Conservation (phyloP, 2,329 filamentous ascomycete genomes). For the Pyricularia grisea region DNA sequence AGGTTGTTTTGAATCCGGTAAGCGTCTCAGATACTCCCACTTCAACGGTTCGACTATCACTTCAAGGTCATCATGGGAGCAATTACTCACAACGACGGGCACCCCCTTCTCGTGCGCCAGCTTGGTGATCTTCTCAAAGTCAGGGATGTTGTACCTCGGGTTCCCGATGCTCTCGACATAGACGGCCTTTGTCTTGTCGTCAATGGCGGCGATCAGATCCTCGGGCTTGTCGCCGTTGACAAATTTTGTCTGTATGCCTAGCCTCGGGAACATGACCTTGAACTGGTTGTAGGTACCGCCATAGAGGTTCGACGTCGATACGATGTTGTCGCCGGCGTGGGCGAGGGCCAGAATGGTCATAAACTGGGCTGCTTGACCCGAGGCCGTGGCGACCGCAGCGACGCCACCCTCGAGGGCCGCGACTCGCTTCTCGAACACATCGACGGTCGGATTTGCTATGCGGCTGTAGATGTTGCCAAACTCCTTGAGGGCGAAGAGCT, state of each 20-base stretch:
- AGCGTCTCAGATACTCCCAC: neutral
- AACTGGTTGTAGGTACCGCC: slow-evolving; percentile 97
- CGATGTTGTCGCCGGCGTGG: slow-evolving; percentile 82
- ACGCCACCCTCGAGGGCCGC: slow-evolving; percentile 92
- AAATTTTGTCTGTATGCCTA: slow-evolving; percentile 85
- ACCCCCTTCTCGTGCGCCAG: slow-evolving; percentile 62
- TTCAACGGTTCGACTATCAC: neutral
- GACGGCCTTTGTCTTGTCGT: slow-evolving; percentile 87
- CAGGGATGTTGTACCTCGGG: slow-evolving; percentile 85
- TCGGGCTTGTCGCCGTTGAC: slow-evolving; percentile 70
- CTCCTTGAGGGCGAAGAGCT: slow-evolving; percentile 94
- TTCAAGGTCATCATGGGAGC: neutral
- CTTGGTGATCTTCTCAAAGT: slow-evolving; percentile 79
- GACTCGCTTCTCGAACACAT: slow-evolving; percentile 93
- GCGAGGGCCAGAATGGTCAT: slow-evolving; percentile 81
- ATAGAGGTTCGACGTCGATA: slow-evolving; percentile 84
- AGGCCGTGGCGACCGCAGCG: slow-evolving; percentile 74
- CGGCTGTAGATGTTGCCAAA: slow-evolving; percentile 97
- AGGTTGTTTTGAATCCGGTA: slow-evolving; percentile 1
- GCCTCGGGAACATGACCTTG: slow-evolving; percentile 79
- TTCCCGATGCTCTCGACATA: slow-evolving; percentile 93
- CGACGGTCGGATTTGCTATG: slow-evolving; percentile 92
- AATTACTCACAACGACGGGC: slow-evolving; percentile 47
- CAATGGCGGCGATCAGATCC: slow-evolving; percentile 73
- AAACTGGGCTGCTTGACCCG: slow-evolving; percentile 87